Conservation (phyloP, 2,329 filamentous ascomycete species). For the Immersiporthe knoxdaviesiana region DNA sequence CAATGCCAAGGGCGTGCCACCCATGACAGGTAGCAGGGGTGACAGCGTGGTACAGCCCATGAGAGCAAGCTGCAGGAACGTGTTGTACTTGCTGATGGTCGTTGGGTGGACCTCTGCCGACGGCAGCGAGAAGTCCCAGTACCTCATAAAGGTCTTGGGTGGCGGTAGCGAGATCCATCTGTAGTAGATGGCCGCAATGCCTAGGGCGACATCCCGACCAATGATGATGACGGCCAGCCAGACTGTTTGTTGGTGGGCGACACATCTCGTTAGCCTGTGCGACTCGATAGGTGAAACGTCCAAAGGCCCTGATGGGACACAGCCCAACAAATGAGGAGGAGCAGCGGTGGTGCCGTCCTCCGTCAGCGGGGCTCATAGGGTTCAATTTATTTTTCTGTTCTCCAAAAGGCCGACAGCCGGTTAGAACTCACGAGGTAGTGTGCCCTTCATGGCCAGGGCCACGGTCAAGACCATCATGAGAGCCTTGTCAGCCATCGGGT, state of each 20-base stretch:
- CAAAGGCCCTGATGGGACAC: background rate
- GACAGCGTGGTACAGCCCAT: conserved; percentile 83
- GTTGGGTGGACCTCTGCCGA: conserved; percentile 84
- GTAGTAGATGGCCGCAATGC: conserved; percentile 88
- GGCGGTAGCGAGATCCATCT: conserved; percentile 92
- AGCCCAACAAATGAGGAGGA: conserved; percentile 9
- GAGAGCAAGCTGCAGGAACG: conserved; percentile 83
- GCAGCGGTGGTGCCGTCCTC: background rate
- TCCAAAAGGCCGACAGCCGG: background rate
- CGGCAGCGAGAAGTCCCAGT: conserved; percentile 96
- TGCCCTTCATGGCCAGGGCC: conserved; percentile 80
- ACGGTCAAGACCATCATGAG: conserved; percentile 94
- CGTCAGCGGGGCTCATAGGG: background rate
- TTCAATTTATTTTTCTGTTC: no score
- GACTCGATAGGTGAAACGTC: background rate
- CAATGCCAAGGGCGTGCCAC: conserved; percentile 58
- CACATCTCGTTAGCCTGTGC: conserved; percentile 16
- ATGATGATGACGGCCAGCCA: conserved; percentile 92
- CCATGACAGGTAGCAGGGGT: conserved; percentile 69
- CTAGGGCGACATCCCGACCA: conserved; percentile 82
- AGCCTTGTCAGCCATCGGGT: conserved; percentile 95
- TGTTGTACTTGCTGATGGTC: conserved; percentile 89
- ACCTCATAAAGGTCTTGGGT: conserved; percentile 88
- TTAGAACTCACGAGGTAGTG: conserved; percentile 72
- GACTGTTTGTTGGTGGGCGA: conserved; percentile 54